Evolutionary conservation across 495 filamentous ascomycete species (phyloP).

Genomic region (Podospora appendiculata): DNA sequence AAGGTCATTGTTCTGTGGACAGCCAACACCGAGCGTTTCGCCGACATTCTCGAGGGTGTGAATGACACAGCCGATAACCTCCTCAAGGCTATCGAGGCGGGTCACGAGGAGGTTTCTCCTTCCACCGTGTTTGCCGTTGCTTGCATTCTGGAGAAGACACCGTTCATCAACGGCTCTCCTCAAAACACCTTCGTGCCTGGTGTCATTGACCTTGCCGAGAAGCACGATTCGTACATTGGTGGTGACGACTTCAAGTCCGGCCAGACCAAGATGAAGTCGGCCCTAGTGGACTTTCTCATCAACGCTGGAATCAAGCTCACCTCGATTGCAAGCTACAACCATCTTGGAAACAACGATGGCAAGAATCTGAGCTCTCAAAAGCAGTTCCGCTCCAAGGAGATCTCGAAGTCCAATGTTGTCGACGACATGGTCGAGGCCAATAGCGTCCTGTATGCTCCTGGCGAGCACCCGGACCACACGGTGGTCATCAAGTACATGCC

Average conservation of each 20-base stretch:
- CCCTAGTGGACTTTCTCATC: conserved; percentile 96
- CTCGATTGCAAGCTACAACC: conserved; percentile 98
- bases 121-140: conserved; percentile 96
- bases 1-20: conserved; percentile 99
- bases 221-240: conserved; percentile 83
- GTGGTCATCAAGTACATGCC: conserved; percentile 99
- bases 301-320: conserved; percentile 98
- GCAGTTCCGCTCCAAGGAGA: conserved; percentile 99
- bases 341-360: conserved; percentile 98
- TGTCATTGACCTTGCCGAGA: conserved; percentile 81
- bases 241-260: conserved; percentile 99
- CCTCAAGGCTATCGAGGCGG: conserved; percentile 72
- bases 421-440: conserved; percentile 99
- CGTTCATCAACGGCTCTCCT: conserved; percentile 98
- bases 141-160: conserved; percentile 78
- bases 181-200: conserved; percentile 99
- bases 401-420: conserved; percentile 97
- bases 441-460: conserved; percentile 76
- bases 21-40: conserved; percentile 95
- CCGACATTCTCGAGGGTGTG: conserved; percentile 78
- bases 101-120: conserved; percentile 83
- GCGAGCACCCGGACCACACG: conserved; percentile 82
- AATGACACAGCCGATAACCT: conserved; percentile 97
- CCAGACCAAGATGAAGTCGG: conserved; percentile 99
- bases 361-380: conserved; percentile 95